Conservation (phyloP, 345 rosid genomes). For the Gossypium arboreum region DNA sequence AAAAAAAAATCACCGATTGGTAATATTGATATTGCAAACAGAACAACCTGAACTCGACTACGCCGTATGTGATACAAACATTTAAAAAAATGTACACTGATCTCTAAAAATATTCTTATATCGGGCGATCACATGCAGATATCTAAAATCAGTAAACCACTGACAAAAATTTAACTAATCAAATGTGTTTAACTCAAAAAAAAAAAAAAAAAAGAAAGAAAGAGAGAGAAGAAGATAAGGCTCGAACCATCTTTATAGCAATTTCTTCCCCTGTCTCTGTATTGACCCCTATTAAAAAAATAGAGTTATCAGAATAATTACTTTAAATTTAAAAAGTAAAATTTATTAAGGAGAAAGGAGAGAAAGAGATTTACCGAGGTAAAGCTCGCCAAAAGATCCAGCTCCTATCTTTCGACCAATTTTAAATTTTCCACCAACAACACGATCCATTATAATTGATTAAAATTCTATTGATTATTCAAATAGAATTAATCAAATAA, state of each 20-base stretch:
- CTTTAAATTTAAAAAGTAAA: neutral
- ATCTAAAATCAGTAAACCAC: neutral
- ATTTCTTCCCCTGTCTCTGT: conserved; percentile 21
- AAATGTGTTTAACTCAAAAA: neutral
- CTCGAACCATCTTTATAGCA: conserved; percentile 22
- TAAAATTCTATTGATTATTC: neutral
- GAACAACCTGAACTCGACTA: neutral
- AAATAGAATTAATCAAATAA: neutral
- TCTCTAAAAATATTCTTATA: conserved; percentile 7
- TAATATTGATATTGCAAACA: neutral
- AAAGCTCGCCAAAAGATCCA: conserved; percentile 65
- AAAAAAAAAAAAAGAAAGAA: neutral
- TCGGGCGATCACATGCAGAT: neutral
- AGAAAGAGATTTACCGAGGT: conserved; percentile 35
- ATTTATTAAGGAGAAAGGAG: neutral
- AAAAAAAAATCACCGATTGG: neutral
- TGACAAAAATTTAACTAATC: neutral
- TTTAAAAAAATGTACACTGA: neutral
- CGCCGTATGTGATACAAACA: no score
- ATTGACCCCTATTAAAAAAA: conserved; percentile 9
- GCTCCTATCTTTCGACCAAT: conserved; percentile 65
- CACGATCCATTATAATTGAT: conserved; percentile 40
- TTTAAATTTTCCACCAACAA: conserved; percentile 57
- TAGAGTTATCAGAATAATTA: neutral
- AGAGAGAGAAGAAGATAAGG: neutral